Evolutionary conservation across 2,329 filamentous ascomycete species (phyloP), one percentile per base, ranked within the genome.

Genomic region (Septoria petroselini): DNA sequence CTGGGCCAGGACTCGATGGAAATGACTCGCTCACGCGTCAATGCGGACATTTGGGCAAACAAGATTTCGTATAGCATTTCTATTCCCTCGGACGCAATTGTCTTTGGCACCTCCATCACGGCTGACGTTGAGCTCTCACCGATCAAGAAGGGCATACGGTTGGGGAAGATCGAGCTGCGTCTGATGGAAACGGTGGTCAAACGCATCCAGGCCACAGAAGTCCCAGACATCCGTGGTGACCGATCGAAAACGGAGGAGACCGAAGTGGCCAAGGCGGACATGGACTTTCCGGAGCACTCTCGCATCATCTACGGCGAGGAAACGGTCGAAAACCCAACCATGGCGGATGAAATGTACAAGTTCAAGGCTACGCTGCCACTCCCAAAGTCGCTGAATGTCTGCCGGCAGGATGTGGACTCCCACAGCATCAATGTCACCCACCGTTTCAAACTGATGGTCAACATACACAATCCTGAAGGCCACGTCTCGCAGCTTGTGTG

Each of bases 11-110:
- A 97, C 69, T 85, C 89, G 40, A 93, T 96, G 88, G 73, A 76
- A 54, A 71, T 70, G 49, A 70, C 73, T 53, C 68, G 73, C 41
- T 68, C 62, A 37, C 55, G 67, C 31, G 63, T 68, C 56, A 91
- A 97, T 57, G 91, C 96, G 70, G 96, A 96, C 65, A 86, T 95
- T 57, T 98, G 93, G 93, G 87, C 90, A 4, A 93, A 95, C 74
- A 98, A 98, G 75, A 81, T 97, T 61, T 88, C 95, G 68, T 98
- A 98, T 72, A 91, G 89, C 23, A 90, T 98, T 56, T 83, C 88
- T 50, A 88, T 95, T 8, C 91, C 93, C 0, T 91, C 89, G 64
- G 96, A 96, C 73, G 93, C 93, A 1, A 85, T 95, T 46, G 86
- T 95, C 14, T 95, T 96, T 62, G 93, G 93, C 41, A 94, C 88